phyloP scores from a whole-genome alignment of 768 basidiomycete genomes.

The Cantharellus cinnabarinus region DNA sequence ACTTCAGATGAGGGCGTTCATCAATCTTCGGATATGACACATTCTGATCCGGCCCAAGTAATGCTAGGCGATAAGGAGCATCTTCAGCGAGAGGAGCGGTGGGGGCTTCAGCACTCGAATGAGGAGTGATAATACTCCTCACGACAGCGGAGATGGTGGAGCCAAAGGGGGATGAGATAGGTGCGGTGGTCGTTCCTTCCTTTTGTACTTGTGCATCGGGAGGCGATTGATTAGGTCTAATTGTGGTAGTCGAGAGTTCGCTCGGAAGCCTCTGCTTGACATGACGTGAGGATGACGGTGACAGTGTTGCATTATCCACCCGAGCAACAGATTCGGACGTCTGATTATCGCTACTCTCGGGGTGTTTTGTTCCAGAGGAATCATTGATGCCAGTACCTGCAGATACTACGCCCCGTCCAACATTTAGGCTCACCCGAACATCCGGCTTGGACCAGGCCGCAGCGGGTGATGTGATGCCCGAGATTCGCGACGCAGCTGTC shows the following conservation, averaged over 20 bases:
- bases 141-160: background rate
- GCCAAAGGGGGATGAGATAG: background rate
- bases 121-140: background rate
- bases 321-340: background rate
- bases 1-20: slow-evolving; percentile 64
- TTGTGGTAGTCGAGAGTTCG: background rate
- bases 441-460: slow-evolving; percentile 37
- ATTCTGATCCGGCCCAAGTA: background rate
- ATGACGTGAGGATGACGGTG: background rate
- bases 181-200: background rate
- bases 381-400: background rate
- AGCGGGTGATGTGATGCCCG: background rate
- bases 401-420: slow-evolving; percentile 30
- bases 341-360: too few species aligned
- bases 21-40: slow-evolving; percentile 25
- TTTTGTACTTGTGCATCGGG: background rate
- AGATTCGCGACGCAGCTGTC: slow-evolving; percentile 2
- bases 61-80: background rate
- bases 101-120: background rate
- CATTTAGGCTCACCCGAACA: slow-evolving; percentile 30
- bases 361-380: too few species aligned
- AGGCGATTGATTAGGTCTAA: background rate
- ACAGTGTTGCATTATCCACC: background rate
- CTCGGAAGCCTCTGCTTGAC: background rate
- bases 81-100: background rate